A percentile compares a stretch with the other conserved stretches of the same genome.
These are phyloP conservation scores for Westerdykella ornata DNA, from an alignment of 2,329 filamentous ascomycete genomes.

Conservation along the genomic window DNA sequence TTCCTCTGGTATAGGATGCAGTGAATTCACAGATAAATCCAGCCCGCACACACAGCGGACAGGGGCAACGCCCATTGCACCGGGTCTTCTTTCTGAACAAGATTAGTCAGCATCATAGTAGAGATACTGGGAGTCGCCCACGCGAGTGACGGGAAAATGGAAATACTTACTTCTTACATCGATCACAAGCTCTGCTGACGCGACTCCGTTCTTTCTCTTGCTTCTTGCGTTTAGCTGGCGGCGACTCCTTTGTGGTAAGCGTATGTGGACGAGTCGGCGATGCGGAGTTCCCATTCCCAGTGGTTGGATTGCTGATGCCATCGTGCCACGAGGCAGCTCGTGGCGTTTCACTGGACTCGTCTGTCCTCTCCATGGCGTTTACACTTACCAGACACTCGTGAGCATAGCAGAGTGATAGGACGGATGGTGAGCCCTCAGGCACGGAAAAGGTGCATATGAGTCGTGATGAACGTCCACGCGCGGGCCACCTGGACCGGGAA, in stretches of 20 bases:
- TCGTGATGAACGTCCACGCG: no score
- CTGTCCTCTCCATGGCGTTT: no score
- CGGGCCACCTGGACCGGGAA: no score
- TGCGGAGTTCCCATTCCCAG: constrained; percentile 3
- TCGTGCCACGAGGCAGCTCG: neutral
- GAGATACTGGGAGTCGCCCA: neutral
- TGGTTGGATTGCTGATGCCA: neutral
- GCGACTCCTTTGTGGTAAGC: constrained; percentile 13
- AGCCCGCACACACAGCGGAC: constrained; percentile 26
- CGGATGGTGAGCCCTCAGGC: no score
- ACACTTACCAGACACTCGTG: no score
- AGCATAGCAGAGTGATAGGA: no score
- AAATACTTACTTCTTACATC: constrained; percentile 42
- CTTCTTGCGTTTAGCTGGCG: constrained; percentile 28
- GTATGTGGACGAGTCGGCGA: constrained; percentile 3
- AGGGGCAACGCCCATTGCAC: constrained; percentile 34
- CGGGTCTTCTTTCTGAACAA: constrained; percentile 31
- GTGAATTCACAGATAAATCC: constrained; percentile 44
- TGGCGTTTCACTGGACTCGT: no score
- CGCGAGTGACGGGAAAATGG: neutral
- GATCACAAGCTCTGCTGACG: constrained; percentile 45
- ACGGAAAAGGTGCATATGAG: no score
- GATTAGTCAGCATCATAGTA: constrained; percentile 9
- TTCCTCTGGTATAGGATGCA: constrained; percentile 45
- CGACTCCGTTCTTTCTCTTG: constrained; percentile 36